These are phyloP conservation scores for Dichotomocladium elegans DNA, from an alignment of 371 early-diverging fungal genomes.

Conservation along the genomic window DNA sequence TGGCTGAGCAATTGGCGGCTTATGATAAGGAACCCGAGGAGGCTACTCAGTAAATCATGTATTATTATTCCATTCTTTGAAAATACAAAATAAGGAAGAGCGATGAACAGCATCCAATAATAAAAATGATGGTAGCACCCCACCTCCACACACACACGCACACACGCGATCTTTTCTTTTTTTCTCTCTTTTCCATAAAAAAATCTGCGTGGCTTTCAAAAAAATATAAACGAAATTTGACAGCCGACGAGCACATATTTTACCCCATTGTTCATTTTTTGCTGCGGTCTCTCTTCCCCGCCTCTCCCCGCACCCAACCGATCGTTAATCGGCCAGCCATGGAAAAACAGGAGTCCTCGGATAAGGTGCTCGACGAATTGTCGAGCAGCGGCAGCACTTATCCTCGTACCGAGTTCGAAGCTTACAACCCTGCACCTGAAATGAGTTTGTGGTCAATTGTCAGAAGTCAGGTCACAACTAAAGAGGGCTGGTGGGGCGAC, in stretches of 20 bases:
- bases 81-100: too few species aligned
- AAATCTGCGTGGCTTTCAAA: background rate
- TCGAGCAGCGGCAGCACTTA: background rate
- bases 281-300: background rate
- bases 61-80: too few species aligned
- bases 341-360: too few species aligned
- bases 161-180: too few species aligned
- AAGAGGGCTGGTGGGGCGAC: conserved; percentile 60
- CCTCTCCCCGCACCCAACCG: too few species aligned
- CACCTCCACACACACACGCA: background rate
- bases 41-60: conserved; percentile 27
- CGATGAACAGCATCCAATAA: too few species aligned
- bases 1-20: conserved; percentile 42
- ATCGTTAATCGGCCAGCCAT: too few species aligned
- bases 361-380: background rate
- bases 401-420: conserved; percentile 28
- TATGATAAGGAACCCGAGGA: conserved; percentile 48
- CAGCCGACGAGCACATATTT: too few species aligned
- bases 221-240: too few species aligned
- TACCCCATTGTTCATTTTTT: background rate
- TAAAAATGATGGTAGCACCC: background rate
- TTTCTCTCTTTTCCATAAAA: background rate
- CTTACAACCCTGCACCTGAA: conserved; percentile 24
- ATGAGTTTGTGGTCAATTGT: conserved; percentile 30
- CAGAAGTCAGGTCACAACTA: conserved; percentile 42